These are phyloP conservation scores for Suillus subalutaceus DNA, from an alignment of 768 basidiomycete genomes.

Conservation along the genomic window DNA sequence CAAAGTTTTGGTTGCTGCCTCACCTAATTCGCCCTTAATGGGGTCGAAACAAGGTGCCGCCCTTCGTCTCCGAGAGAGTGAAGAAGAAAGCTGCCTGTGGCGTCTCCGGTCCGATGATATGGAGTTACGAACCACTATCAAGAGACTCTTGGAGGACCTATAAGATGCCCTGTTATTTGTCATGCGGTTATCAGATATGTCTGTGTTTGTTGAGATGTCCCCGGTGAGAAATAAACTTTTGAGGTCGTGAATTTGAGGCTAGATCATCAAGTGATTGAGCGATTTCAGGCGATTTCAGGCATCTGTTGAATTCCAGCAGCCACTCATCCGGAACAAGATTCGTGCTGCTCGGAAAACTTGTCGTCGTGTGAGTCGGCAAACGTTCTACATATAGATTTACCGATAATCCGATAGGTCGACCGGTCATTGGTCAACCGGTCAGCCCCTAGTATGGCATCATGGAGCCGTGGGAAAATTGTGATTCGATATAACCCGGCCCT, in stretches of 20 bases:
- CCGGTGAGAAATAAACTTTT: constrained; percentile 3
- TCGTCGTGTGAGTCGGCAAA: constrained; percentile 1
- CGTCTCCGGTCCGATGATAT: constrained; percentile 58
- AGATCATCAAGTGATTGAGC: background rate
- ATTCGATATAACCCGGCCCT: background rate
- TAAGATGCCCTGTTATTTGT: background rate
- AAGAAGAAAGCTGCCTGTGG: constrained; percentile 77
- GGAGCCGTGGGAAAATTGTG: constrained; percentile 12
- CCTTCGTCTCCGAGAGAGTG: constrained; percentile 61
- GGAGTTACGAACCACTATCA: constrained; percentile 46
- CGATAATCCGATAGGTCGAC: constrained; percentile 2
- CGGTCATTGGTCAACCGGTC: background rate
- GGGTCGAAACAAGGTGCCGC: constrained; percentile 32
- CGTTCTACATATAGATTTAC: background rate
- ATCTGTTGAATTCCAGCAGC: background rate
- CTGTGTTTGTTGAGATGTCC: background rate
- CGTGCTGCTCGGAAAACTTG: background rate
- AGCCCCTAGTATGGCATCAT: background rate
- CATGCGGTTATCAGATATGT: constrained; percentile 4
- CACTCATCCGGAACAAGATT: background rate
- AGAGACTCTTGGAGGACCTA: constrained; percentile 39
- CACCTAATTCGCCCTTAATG: constrained; percentile 13
- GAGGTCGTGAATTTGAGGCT: constrained; percentile 4
- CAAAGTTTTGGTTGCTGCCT: constrained; percentile 53
- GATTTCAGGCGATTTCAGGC: background rate